phyloP scores from a whole-genome alignment of 75 land plant species.

The Cupressus sempervirens region DNA sequence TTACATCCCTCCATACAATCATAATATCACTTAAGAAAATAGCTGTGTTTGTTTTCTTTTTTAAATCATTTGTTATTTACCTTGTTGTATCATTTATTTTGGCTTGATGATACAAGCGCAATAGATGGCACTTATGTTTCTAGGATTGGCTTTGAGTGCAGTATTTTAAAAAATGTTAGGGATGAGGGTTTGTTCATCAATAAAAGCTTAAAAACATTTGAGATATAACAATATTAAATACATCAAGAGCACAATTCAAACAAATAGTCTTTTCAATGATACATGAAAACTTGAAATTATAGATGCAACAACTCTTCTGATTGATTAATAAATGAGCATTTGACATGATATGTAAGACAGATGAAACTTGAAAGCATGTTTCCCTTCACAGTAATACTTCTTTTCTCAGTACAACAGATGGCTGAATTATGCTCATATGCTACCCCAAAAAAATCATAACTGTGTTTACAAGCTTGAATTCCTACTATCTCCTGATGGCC shows the following conservation, averaged over 20 bases:
- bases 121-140: not conserved
- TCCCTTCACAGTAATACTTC: not conserved
- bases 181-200: not conserved
- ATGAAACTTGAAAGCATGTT: not conserved
- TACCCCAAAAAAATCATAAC: not conserved
- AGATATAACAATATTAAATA: not conserved
- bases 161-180: not conserved
- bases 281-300: not conserved
- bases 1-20: not conserved
- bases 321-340: not conserved
- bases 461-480: not conserved
- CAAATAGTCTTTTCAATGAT: not conserved
- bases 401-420: not conserved
- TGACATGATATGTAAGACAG: not conserved
- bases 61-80: not conserved
- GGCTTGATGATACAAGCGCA: not conserved
- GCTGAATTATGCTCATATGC: no score
- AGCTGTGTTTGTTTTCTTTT: not conserved
- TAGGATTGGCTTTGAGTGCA: not conserved
- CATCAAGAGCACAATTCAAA: not conserved
- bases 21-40: not conserved
- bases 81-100: not conserved
- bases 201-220: not conserved
- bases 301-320: not conserved
- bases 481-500: not conserved